These are phyloP conservation scores for Gryganskiella cystojenkinii DNA, from an alignment of 192 early-diverging fungal species.

Conservation along the genomic window DNA sequence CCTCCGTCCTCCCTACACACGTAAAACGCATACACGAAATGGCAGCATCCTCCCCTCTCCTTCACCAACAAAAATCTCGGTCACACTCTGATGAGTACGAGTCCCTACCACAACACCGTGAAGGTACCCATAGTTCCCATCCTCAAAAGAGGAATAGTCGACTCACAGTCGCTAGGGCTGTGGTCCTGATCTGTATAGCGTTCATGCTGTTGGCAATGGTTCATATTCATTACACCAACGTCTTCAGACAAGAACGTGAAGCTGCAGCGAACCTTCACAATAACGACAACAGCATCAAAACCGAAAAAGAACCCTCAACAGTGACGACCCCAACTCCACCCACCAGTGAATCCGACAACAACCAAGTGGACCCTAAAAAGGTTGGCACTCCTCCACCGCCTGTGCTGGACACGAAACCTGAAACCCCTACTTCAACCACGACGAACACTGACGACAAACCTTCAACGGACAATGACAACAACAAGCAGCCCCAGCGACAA, in stretches of 20 bases:
- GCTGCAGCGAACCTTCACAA: too few relatives aligned
- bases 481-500: not conserved
- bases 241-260: conserved; percentile 3
- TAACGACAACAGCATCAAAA: conserved; percentile 4
- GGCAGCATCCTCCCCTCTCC: not conserved
- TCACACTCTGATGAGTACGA: not conserved
- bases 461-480: too few relatives aligned
- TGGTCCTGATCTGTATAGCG: conserved; percentile 30
- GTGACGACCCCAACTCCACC: not conserved
- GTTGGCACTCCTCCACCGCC: not conserved
- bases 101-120: not conserved
- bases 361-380: not conserved
- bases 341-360: not conserved
- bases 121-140: not conserved
- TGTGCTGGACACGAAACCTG: not conserved
- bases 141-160: conserved; percentile 12
- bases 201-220: conserved; percentile 29
- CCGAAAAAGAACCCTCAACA: not conserved
- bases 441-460: too few relatives aligned
- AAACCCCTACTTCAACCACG: not conserved
- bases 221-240: conserved; percentile 29
- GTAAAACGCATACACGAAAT: too few relatives aligned
- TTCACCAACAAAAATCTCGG: not conserved
- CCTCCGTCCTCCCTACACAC: too few relatives aligned
- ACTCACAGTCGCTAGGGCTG: conserved; percentile 11